A percentile compares a stretch with the other conserved stretches of the same genome.
phyloP scores from a whole-genome alignment of 768 basidiomycete species.

The Suillus cothurnatus region DNA sequence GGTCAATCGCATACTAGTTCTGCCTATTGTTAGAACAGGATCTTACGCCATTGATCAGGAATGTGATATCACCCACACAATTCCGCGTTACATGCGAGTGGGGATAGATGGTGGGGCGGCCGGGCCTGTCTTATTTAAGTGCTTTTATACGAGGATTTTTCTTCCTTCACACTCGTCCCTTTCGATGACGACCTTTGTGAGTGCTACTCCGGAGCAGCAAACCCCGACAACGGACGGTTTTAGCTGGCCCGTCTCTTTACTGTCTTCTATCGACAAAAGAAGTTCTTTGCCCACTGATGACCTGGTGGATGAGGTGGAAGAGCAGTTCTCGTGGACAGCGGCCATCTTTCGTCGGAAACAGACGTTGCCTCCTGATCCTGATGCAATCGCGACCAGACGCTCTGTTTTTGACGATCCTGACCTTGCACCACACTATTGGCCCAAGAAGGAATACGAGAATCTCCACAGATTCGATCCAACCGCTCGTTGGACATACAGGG shows the following conservation, averaged over 20 bases:
- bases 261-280: slow-evolving; percentile 5
- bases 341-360: slow-evolving; percentile 12
- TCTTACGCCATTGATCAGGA: background rate
- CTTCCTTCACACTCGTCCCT: background rate
- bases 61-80: background rate
- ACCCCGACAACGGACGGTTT: background rate
- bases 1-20: background rate
- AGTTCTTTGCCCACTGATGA: background rate
- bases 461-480: slow-evolving; percentile 56
- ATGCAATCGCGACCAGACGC: slow-evolving; percentile 49
- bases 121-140: background rate
- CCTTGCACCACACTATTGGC: slow-evolving; percentile 45
- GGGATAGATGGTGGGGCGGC: background rate
- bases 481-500: slow-evolving; percentile 60
- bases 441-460: slow-evolving; percentile 55
- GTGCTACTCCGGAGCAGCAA: background rate
- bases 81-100: background rate
- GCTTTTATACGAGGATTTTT: background rate
- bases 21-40: background rate
- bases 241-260: background rate
- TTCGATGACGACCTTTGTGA: background rate
- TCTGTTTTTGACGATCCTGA: slow-evolving; percentile 55
- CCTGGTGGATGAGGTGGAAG: slow-evolving; percentile 14
- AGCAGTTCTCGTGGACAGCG: slow-evolving; percentile 10
- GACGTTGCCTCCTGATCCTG: slow-evolving; percentile 21